phyloP scores from a whole-genome alignment of 2,329 filamentous ascomycete species.

The Lasiodiplodia gonubiensis region DNA sequence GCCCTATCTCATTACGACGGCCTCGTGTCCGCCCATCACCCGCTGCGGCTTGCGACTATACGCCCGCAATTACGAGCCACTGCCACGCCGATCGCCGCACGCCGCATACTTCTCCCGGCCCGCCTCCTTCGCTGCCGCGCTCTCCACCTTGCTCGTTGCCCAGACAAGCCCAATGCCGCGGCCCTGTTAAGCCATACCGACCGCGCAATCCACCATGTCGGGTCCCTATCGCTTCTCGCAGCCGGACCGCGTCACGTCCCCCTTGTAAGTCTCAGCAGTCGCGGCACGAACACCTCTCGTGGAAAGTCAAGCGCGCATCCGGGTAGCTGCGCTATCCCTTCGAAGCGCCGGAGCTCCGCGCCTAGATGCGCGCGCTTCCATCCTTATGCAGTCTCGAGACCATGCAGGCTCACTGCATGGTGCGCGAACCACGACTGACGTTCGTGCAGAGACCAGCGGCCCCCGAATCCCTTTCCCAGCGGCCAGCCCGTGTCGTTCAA shows the following conservation, averaged over 20 bases:
- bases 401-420: background rate
- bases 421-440: background rate
- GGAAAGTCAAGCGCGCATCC: background rate
- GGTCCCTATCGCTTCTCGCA: slow-evolving; percentile 24
- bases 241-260: slow-evolving; percentile 29
- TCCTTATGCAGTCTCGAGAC: background rate
- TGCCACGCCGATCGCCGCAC: slow-evolving; percentile 7
- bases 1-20: slow-evolving; percentile 15
- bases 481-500: slow-evolving; percentile 68
- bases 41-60: slow-evolving; percentile 4
- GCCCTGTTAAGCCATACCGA: slow-evolving; percentile 15
- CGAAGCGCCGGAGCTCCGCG: background rate
- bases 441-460: slow-evolving; percentile 37
- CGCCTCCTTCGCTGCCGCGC: background rate
- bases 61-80: slow-evolving; percentile 7
- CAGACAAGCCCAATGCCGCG: slow-evolving; percentile 20
- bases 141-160: background rate
- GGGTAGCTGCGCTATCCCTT: background rate
- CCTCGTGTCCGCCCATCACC: slow-evolving; percentile 20
- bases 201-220: slow-evolving; percentile 27
- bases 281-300: background rate
- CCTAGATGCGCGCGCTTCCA: background rate
- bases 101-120: background rate
- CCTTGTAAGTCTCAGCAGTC: slow-evolving; percentile 30
- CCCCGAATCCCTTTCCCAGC: slow-evolving; percentile 35